A percentile compares a stretch with the other conserved stretches of the same genome.
These are phyloP conservation scores for Mucor mucedo DNA, from an alignment of 371 early-diverging fungal genomes.

Conservation along the genomic window DNA sequence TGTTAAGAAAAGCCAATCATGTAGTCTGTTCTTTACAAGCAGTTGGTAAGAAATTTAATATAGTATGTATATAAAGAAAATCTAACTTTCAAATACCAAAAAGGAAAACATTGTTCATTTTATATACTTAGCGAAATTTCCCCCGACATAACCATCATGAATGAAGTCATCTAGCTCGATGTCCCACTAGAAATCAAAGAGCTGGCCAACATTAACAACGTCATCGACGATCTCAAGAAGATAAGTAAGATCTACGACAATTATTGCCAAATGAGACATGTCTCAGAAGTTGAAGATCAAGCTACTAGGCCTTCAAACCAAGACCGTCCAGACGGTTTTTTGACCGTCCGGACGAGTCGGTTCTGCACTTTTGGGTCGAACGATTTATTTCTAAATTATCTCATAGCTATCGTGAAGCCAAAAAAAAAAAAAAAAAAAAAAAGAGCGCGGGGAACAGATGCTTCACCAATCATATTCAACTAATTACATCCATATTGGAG, in stretches of 20 bases:
- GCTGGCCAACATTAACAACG: background rate
- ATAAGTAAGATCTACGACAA: slow-evolving; percentile 12
- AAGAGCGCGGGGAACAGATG: slow-evolving; percentile 3
- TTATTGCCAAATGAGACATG: slow-evolving; percentile 5
- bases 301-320: too few relatives aligned
- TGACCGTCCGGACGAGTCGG: too few relatives aligned
- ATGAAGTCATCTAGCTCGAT: background rate
- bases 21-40: slow-evolving; percentile 20
- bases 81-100: slow-evolving; percentile 25
- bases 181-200: slow-evolving; percentile 15
- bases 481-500: background rate
- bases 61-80: slow-evolving; percentile 11
- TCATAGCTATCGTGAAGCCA: slow-evolving; percentile 12
- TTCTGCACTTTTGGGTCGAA: too few relatives aligned
- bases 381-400: too few relatives aligned
- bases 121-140: slow-evolving; percentile 1
- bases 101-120: slow-evolving; percentile 16
- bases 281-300: slow-evolving; percentile 7
- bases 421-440: slow-evolving; percentile 8
- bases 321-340: too few relatives aligned
- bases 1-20: slow-evolving; percentile 18
- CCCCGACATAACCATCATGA: too few relatives aligned
- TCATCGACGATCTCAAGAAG: slow-evolving; percentile 6
- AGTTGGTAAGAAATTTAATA: slow-evolving; percentile 23
- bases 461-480: background rate